Evolutionary conservation across 352 stramenopile genomes (phyloP).

Genomic region (Phytophthora tentaculata): DNA sequence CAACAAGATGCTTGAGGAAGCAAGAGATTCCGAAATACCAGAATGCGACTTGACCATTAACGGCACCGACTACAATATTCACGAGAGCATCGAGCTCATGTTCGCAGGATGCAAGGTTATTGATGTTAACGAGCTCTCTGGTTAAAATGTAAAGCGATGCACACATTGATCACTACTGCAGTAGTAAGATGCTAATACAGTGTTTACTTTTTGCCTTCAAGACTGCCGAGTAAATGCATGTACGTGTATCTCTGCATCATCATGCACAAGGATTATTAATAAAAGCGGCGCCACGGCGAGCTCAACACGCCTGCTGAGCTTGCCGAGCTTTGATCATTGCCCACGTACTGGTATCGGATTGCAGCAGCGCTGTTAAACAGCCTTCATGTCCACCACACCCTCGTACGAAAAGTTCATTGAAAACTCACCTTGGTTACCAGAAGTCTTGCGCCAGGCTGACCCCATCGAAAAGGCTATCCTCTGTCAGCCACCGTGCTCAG

Average conservation of each 20-base stretch:
- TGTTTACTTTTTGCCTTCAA: no score
- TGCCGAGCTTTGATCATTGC: background rate
- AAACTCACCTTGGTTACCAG: background rate
- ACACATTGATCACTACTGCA: no score
- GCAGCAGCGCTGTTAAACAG: background rate
- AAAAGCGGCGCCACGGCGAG: background rate
- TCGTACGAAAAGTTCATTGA: no score
- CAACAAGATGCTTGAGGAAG: conserved; percentile 33
- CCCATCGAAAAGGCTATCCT: conserved; percentile 8
- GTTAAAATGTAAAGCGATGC: no score
- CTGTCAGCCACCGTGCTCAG: background rate
- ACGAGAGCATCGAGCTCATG: conserved; percentile 41
- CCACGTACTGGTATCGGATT: background rate
- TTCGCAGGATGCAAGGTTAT: conserved; percentile 29
- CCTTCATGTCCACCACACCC: background rate
- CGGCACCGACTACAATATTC: conserved; percentile 41
- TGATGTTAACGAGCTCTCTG: conserved; percentile 27
- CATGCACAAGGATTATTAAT: no score
- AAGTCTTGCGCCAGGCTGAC: background rate
- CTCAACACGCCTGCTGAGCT: background rate
- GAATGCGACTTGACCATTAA: conserved; percentile 41
- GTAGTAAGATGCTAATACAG: no score
- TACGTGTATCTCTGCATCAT: no score
- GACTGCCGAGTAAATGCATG: background rate
- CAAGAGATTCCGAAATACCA: conserved; percentile 35